These are phyloP conservation scores for Leptomonas seymouri DNA, from an alignment of 208 protist species.

Conservation along the genomic window DNA sequence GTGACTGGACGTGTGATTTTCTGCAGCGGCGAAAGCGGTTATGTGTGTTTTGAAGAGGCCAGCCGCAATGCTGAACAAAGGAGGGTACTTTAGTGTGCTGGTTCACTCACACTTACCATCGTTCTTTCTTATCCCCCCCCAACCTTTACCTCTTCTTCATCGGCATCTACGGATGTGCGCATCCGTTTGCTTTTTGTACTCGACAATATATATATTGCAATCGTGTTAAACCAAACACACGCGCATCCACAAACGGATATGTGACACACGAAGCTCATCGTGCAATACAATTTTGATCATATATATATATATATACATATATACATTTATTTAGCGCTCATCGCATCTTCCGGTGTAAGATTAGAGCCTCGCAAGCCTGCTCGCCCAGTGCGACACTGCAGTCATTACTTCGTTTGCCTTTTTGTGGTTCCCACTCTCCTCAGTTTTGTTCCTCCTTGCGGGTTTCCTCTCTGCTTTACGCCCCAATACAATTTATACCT, in stretches of 20 bases:
- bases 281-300: background rate
- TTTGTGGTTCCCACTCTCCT: constrained; percentile 2
- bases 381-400: background rate
- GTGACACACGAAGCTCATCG: background rate
- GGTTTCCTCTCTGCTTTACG: background rate
- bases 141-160: too few relatives aligned
- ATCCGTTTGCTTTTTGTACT: background rate
- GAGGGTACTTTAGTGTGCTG: too few relatives aligned
- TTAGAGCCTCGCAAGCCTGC: background rate
- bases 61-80: too few relatives aligned
- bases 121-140: too few relatives aligned
- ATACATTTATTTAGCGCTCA: too few relatives aligned
- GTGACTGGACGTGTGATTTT: too few relatives aligned
- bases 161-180: too few relatives aligned
- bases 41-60: too few relatives aligned
- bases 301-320: too few relatives aligned
- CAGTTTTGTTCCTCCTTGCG: constrained; percentile 11
- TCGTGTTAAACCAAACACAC: background rate
- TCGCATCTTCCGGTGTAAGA: background rate
- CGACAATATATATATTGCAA: background rate
- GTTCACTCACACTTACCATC: too few relatives aligned
- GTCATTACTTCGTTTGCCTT: background rate
- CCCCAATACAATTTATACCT: background rate
- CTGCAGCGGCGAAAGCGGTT: too few relatives aligned
- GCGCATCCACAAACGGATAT: background rate